These are phyloP conservation scores for Russula sp. DNA, from an alignment of 768 basidiomycete genomes.

Conservation along the genomic window DNA sequence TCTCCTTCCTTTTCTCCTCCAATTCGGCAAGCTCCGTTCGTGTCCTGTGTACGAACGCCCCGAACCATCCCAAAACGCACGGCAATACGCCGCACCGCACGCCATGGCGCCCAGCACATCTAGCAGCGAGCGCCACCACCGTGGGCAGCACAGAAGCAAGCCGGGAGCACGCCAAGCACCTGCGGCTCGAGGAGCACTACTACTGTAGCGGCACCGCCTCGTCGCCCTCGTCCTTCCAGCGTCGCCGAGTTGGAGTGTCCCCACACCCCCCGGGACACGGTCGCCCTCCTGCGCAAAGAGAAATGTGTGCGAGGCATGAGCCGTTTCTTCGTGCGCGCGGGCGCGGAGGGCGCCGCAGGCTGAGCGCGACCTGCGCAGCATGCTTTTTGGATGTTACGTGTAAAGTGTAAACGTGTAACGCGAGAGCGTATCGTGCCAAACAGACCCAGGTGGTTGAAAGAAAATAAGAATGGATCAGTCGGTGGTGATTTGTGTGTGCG, in stretches of 20 bases:
- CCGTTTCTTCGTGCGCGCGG: conserved; percentile 30
- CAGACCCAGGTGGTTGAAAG: too few species aligned
- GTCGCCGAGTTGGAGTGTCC: background rate
- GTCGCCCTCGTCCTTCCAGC: background rate
- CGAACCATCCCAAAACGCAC: conserved; percentile 11
- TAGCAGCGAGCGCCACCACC: conserved; percentile 26
- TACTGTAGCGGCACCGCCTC: conserved; percentile 43
- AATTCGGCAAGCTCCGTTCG: conserved; percentile 15
- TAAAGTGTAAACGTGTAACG: too few species aligned
- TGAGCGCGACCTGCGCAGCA: background rate
- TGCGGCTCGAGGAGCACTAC: conserved; percentile 52
- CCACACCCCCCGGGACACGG: conserved; percentile 31
- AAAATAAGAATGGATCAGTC: too few species aligned
- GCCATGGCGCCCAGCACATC: conserved; percentile 22
- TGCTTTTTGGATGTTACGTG: too few species aligned
- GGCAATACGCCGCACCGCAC: conserved; percentile 19
- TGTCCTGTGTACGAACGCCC: conserved; percentile 17
- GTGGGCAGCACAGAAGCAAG: conserved; percentile 39
- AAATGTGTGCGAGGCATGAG: conserved; percentile 51
- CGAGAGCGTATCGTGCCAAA: too few species aligned
- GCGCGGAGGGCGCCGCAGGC: background rate
- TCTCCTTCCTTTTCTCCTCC: background rate
- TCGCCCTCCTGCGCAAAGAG: conserved; percentile 47
- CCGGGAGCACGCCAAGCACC: conserved; percentile 51
- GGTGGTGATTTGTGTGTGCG: too few species aligned